Conservation (phyloP, 768 basidiomycete species). For the Lyophyllum decastes region DNA sequence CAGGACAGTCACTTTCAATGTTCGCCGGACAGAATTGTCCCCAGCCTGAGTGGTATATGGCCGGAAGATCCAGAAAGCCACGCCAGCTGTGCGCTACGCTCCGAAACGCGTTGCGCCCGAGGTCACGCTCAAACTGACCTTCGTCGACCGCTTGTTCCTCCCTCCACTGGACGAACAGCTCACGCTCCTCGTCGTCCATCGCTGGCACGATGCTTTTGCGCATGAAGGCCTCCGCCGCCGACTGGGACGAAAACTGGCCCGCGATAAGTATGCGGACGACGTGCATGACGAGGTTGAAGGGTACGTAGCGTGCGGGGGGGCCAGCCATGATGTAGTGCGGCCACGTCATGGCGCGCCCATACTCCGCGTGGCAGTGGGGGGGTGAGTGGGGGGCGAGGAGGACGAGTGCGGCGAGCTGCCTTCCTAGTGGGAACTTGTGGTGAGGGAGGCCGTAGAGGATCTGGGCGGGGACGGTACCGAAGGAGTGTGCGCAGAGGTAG, state of each 20-base stretch:
- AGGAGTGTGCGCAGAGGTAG: slow-evolving; percentile 55
- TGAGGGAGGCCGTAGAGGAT: slow-evolving; percentile 55
- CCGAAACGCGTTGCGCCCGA: slow-evolving; percentile 42
- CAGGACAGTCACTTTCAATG: slow-evolving; percentile 46
- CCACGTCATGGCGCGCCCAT: slow-evolving; percentile 48
- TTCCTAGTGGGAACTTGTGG: slow-evolving; percentile 51
- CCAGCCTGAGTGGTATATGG: slow-evolving; percentile 53
- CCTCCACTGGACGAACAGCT: slow-evolving; percentile 42
- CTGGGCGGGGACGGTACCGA: slow-evolving; percentile 56
- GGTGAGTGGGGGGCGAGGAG: slow-evolving; percentile 50
- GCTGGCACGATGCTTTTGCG: slow-evolving; percentile 34
- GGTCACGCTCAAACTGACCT: slow-evolving; percentile 41
- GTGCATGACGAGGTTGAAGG: slow-evolving; percentile 36
- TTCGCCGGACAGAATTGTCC: slow-evolving; percentile 40
- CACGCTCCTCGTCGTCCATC: slow-evolving; percentile 38
- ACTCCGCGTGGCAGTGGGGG: slow-evolving; percentile 44
- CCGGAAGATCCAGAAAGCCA: slow-evolving; percentile 46
- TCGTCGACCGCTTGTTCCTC: slow-evolving; percentile 38
- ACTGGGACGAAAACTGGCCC: slow-evolving; percentile 36
- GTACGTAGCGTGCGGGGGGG: slow-evolving; percentile 42
- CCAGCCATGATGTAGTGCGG: slow-evolving; percentile 47
- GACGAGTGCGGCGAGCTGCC: slow-evolving; percentile 46
- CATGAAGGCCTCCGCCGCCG: slow-evolving; percentile 43
- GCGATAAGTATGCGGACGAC: slow-evolving; percentile 32
- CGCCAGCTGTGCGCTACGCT: slow-evolving; percentile 54